Conservation (phyloP, 352 stramenopile species). For the Stramenopiles sp. region DNA sequence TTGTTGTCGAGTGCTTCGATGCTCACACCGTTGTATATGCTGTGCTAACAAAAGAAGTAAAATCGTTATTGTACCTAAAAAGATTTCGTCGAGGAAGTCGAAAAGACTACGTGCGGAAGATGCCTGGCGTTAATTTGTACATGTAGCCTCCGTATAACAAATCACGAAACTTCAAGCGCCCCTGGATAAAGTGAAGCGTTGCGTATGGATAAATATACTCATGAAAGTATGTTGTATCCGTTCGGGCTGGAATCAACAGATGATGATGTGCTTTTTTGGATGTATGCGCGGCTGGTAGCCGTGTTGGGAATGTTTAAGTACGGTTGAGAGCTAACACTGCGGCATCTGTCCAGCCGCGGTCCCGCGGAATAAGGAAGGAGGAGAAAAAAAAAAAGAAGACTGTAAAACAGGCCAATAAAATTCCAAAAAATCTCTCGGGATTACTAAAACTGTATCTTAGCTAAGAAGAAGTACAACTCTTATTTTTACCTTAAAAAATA, state of each 20-base stretch:
- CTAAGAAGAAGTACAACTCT: too few species aligned
- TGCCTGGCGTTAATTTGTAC: too few species aligned
- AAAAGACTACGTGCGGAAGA: too few species aligned
- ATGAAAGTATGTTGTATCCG: neutral
- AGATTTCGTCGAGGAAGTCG: too few species aligned
- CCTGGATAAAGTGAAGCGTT: neutral
- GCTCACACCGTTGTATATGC: too few species aligned
- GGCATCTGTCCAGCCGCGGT: neutral
- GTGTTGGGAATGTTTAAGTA: neutral
- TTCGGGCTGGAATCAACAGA: neutral
- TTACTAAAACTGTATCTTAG: neutral
- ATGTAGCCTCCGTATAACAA: too few species aligned
- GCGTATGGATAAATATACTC: neutral
- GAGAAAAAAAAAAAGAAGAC: neutral
- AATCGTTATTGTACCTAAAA: too few species aligned
- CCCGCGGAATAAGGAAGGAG: neutral
- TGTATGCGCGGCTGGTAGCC: neutral
- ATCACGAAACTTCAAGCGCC: neutral
- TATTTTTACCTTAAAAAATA: too few species aligned
- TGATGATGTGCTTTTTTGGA: neutral
- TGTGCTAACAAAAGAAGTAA: too few species aligned
- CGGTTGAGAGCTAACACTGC: neutral
- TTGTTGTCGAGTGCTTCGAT: too few species aligned
- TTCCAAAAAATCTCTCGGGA: neutral
- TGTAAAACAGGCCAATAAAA: neutral